Percentiles rank a stretch among this genome's conserved stretches.
Evolutionary conservation across 2,329 filamentous ascomycete genomes (phyloP).

Genomic region (Elsinoe fawcettii): DNA sequence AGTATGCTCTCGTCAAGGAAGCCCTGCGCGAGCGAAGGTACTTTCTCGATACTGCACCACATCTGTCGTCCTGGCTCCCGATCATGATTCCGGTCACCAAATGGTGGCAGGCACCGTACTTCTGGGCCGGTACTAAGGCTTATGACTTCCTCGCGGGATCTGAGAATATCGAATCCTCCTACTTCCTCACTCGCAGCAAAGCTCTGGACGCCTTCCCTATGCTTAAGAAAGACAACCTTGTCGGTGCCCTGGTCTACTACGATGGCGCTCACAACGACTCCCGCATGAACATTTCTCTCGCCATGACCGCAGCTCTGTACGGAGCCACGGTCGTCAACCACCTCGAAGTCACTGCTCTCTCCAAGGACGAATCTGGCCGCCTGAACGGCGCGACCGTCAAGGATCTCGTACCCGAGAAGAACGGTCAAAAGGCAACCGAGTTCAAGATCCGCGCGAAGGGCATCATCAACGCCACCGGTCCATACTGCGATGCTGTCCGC

Average conservation of each 20-base stretch:
- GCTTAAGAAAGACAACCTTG: slow-evolving; percentile 69
- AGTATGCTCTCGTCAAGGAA: slow-evolving; percentile 67
- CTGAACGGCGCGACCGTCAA: slow-evolving; percentile 67
- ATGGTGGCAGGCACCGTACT: slow-evolving; percentile 79
- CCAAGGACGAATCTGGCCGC: slow-evolving; percentile 65
- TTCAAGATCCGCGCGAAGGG: slow-evolving; percentile 70
- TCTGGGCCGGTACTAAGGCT: slow-evolving; percentile 69
- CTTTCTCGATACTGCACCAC: slow-evolving; percentile 74
- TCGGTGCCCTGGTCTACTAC: slow-evolving; percentile 82
- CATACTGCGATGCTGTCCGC: slow-evolving; percentile 77
- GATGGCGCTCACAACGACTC: slow-evolving; percentile 90
- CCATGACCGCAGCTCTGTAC: slow-evolving; percentile 82
- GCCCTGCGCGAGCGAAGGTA: slow-evolving; percentile 75
- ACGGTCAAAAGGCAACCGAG: slow-evolving; percentile 55
- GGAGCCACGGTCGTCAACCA: slow-evolving; percentile 78
- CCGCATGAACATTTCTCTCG: slow-evolving; percentile 82
- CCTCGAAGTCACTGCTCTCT: slow-evolving; percentile 67
- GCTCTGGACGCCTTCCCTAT: slow-evolving; percentile 82
- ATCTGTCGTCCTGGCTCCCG: slow-evolving; percentile 71
- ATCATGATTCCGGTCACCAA: slow-evolving; percentile 76
- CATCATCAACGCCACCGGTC: slow-evolving; percentile 81
- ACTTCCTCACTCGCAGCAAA: slow-evolving; percentile 80
- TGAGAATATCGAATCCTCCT: slow-evolving; percentile 81
- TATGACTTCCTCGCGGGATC: slow-evolving; percentile 81
- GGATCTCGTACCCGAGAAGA: slow-evolving; percentile 59